Base-by-base conservation (phyloP, 345 rosid species). In the Salix dunnii region DNA sequence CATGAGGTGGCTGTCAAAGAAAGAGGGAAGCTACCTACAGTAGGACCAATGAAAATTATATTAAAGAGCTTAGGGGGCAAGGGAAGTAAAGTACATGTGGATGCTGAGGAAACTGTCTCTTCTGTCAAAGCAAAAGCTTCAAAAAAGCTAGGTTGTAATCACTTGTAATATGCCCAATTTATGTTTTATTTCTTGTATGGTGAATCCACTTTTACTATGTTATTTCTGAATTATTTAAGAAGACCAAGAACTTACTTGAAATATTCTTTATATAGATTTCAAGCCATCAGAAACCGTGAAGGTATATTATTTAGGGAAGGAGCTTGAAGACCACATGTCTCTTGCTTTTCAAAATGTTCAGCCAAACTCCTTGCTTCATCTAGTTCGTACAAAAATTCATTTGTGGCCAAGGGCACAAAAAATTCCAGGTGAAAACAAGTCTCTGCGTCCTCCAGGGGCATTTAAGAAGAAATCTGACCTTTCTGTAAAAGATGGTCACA, bases 401-500 rank as follows among this genome's bases (percentile, higher is more conserved):
- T 74, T 89, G 82, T 84, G 89, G 90, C 94, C 98, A 33, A 87
- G 82, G 87, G 97, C 98, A 35, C 98, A 92, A 80, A 92, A 86
- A 86, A 88, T 93, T 77, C 99, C 97, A 2, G 90, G 97, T 35
- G 98, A 93, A 82, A 93, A 92, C 80, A 96, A 90, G 85, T 86
- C 98, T 67, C 81, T 93, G 82, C 85, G 96, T 72, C 99, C 99
- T 82, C 99, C 98, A 4, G 99, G 98, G 62, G 99, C 99, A 64
- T 96, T 96, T 87, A 96, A 96, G 93, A 96, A 92, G 92, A 96
- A 96, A 86, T 91, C 98, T 46, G 99, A 96, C 81, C 94, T 96
- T 51, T 96, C 95, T 77, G 89, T 89, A 73, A 96, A 92, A 89
- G 99, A 96, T 87, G 98, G 99, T 74, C 99, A 93, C 69, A 88